Evolutionary conservation across 2,329 filamentous ascomycete species (phyloP).

Genomic region (Aspergillus fructus): DNA sequence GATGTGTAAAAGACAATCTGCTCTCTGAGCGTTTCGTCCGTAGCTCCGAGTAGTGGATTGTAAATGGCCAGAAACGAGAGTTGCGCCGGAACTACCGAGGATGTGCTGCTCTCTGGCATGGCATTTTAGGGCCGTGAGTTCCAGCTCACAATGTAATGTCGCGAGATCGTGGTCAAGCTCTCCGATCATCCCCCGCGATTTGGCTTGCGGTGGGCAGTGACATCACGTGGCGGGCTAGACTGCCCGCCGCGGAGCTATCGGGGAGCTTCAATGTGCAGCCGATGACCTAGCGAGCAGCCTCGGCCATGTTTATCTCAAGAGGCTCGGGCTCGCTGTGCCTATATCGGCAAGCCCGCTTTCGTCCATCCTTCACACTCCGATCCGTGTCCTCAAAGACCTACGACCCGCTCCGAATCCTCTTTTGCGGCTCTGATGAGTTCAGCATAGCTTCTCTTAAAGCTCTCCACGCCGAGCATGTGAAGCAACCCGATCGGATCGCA

Average conservation of each 20-base stretch:
- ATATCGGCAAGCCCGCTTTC: conserved; percentile 18
- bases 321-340: conserved; percentile 22
- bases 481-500: conserved; percentile 57
- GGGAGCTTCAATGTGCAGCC: conserved; percentile 13
- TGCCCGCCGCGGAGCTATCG: conserved; percentile 8
- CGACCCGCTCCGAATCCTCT: conserved; percentile 75
- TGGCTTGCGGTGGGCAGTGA: conserved; percentile 25
- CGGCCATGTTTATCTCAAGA: conserved; percentile 27
- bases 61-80: conserved; percentile 92
- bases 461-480: conserved; percentile 60
- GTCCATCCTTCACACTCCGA: conserved; percentile 17
- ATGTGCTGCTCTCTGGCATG: conserved; percentile 39
- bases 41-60: conserved; percentile 75
- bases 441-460: conserved; percentile 75
- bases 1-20: conserved; percentile 95
- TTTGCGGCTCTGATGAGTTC: conserved; percentile 91
- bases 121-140: conserved; percentile 26
- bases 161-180: background rate
- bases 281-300: background rate
- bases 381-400: conserved; percentile 32
- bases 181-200: conserved; percentile 9
- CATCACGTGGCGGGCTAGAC: conserved; percentile 31
- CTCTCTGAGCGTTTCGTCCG: conserved; percentile 70
- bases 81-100: conserved; percentile 68
- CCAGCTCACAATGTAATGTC: conserved; percentile 14